Evolutionary conservation across 371 early-diverging fungal species (phyloP).

Genomic region (Zychaea mexicana): DNA sequence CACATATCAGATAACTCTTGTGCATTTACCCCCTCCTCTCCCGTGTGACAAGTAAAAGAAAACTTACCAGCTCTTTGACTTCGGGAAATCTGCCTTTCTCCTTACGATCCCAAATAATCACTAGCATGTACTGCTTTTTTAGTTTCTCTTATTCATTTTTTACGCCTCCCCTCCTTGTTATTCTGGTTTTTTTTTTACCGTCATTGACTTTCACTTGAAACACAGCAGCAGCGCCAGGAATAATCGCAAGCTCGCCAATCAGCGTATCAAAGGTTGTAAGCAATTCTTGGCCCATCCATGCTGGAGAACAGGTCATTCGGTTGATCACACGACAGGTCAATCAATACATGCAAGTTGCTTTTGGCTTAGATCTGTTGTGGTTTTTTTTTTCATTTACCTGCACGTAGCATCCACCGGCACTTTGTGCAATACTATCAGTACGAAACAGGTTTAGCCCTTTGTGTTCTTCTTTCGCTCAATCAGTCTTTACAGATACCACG

Average conservation of each 20-base stretch:
- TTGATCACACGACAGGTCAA: background rate
- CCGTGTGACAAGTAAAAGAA: background rate
- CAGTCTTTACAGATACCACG: no score
- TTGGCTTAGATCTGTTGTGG: background rate
- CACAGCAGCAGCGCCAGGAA: conserved; percentile 64
- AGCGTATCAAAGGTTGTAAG: conserved; percentile 64
- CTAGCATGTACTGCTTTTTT: conserved; percentile 6
- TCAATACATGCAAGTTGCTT: background rate
- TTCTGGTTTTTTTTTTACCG: conserved; percentile 31
- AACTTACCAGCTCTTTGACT: conserved; percentile 68
- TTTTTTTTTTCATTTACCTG: conserved; percentile 24
- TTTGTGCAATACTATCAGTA: conserved; percentile 42
- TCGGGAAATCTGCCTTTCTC: conserved; percentile 69
- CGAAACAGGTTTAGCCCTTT: no score
- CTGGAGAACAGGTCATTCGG: conserved; percentile 17
- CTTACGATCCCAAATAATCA: conserved; percentile 69
- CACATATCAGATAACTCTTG: background rate
- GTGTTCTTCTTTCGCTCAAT: no score
- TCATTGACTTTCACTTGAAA: conserved; percentile 63
- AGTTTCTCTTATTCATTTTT: background rate
- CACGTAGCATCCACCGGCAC: conserved; percentile 51
- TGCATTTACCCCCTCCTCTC: background rate
- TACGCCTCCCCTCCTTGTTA: background rate
- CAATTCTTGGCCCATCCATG: conserved; percentile 76
- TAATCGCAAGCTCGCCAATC: conserved; percentile 68